Conservation (phyloP, 352 stramenopile species). For the Phytophthora nicotianae region DNA sequence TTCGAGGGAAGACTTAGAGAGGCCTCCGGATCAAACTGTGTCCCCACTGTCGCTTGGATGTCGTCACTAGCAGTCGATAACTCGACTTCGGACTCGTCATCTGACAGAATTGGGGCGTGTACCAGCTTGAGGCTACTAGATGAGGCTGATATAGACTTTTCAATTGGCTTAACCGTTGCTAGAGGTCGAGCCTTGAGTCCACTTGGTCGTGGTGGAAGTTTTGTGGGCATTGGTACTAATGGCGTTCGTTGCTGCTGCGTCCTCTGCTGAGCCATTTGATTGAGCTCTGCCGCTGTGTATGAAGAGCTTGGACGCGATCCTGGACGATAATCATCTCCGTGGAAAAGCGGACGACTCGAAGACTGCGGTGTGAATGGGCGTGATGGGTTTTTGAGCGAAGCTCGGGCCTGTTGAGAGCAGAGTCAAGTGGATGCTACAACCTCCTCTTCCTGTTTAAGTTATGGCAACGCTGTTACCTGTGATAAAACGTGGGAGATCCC, state of each 20-base stretch:
- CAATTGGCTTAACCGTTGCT: background rate
- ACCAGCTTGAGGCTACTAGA: conserved; percentile 45
- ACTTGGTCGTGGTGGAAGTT: conserved; percentile 25
- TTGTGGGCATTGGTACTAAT: conserved; percentile 11
- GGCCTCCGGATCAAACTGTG: conserved; percentile 46
- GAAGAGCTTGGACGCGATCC: conserved; percentile 72
- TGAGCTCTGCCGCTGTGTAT: conserved; percentile 54
- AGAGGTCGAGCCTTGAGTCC: conserved; percentile 16
- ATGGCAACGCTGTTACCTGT: conserved; percentile 36
- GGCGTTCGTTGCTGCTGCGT: conserved; percentile 17
- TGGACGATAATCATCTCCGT: conserved; percentile 79
- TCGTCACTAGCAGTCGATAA: conserved; percentile 1
- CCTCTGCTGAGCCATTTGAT: conserved; percentile 37
- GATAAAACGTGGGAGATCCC: conserved; percentile 84
- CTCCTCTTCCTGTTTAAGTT: background rate
- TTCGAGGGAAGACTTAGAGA: conserved; percentile 59
- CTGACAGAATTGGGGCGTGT: conserved; percentile 41
- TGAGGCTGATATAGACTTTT: background rate
- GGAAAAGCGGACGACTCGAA: conserved; percentile 62
- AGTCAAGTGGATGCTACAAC: background rate
- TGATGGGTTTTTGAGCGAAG: conserved; percentile 82
- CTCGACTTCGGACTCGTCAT: conserved; percentile 10
- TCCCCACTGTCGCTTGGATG: background rate
- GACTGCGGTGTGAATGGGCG: conserved; percentile 78
- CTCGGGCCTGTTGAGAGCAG: conserved; percentile 49